These are phyloP conservation scores for Carallia pectinifolia DNA, from an alignment of 345 rosid species.

Conservation along the genomic window DNA sequence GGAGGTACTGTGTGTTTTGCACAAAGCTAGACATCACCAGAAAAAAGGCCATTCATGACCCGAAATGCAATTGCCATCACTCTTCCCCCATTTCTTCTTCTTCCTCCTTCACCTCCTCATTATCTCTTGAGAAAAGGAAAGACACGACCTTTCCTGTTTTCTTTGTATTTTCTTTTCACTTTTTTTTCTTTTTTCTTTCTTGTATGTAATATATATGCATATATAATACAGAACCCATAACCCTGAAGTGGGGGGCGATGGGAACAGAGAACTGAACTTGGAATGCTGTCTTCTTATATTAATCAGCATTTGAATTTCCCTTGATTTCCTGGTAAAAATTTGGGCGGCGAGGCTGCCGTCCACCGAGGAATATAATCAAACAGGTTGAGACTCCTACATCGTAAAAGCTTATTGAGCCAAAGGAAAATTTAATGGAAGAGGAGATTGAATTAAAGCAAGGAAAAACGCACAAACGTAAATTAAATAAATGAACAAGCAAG, in stretches of 20 bases:
- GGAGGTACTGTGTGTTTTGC: conserved; percentile 61
- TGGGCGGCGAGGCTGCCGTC: background rate
- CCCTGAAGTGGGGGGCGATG: conserved; percentile 6
- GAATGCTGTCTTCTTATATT: conserved; percentile 2
- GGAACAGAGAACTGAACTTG: background rate
- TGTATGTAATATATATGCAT: conserved; percentile 18
- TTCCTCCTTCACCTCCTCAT: conserved; percentile 36
- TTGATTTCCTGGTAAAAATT: background rate
- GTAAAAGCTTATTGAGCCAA: too few relatives aligned
- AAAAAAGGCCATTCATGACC: conserved; percentile 46
- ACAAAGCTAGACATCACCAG: conserved; percentile 48
- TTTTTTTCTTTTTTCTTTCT: background rate
- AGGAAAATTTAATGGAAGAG: too few relatives aligned
- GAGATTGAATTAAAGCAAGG: too few relatives aligned
- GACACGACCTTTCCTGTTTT: background rate
- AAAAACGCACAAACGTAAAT: too few relatives aligned
- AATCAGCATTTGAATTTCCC: background rate
- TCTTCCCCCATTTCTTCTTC: conserved; percentile 41
- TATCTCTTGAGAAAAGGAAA: conserved; percentile 14
- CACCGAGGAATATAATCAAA: conserved; percentile 28
- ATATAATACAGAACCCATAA: conserved; percentile 14
- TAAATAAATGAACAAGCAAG: too few relatives aligned
- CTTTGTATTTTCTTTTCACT: background rate
- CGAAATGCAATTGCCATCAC: conserved; percentile 44
- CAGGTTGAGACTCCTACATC: background rate